Evolutionary conservation across 345 rosid genomes (phyloP).

Genomic region (Linum trigynum): DNA sequence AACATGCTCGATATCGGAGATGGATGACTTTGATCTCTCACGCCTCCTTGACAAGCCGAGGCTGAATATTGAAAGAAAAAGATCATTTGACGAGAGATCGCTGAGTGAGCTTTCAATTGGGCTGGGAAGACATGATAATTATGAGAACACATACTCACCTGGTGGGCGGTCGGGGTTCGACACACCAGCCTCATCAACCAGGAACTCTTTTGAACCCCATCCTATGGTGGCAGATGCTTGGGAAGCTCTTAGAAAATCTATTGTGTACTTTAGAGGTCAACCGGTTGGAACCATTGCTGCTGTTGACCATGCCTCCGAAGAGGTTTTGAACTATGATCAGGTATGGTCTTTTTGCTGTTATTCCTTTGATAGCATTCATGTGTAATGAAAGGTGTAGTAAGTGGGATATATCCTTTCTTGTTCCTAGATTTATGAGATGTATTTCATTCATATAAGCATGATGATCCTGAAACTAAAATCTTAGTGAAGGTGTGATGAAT

Average conservation of each 20-base stretch:
- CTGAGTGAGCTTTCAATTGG: constrained; percentile 1
- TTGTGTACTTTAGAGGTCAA: constrained; percentile 3
- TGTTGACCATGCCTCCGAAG: constrained; percentile 3
- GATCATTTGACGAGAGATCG: constrained; percentile 3
- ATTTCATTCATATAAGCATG: background rate
- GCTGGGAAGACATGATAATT: background rate
- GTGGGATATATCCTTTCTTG: background rate
- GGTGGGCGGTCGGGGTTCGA: constrained; percentile 3
- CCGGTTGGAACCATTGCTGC: constrained; percentile 5
- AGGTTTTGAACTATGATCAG: constrained; percentile 5
- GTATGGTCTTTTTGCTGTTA: background rate
- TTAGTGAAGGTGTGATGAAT: background rate
- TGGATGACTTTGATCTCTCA: constrained; percentile 3
- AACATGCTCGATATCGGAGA: constrained; percentile 1
- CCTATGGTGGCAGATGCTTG: constrained; percentile 6
- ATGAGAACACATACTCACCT: constrained; percentile 2
- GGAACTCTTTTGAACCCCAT: constrained; percentile 2
- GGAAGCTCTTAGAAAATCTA: background rate
- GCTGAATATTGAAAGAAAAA: constrained; percentile 6
- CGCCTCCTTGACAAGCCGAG: constrained; percentile 1
- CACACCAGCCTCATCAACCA: background rate
- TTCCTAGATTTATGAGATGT: background rate
- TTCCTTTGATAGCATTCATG: background rate
- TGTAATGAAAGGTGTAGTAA: background rate
- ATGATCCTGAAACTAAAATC: background rate